A percentile compares a stretch with the other conserved stretches of the same genome.
These are phyloP conservation scores for Eucalyptus tenuipes DNA, from an alignment of 345 rosid species.

Conservation along the genomic window DNA sequence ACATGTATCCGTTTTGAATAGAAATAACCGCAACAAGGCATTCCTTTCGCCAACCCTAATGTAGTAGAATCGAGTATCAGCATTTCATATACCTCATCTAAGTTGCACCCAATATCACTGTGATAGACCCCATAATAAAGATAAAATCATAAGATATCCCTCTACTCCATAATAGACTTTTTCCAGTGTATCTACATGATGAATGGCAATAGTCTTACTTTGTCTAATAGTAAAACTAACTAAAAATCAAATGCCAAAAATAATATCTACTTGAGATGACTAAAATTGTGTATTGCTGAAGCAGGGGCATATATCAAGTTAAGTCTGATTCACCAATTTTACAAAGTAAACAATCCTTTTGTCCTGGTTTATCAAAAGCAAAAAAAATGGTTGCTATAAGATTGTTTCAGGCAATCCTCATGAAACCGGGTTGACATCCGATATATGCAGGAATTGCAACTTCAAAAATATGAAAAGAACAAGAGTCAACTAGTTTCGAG, in stretches of 20 bases:
- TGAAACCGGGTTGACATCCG: not conserved
- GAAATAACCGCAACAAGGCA: not conserved
- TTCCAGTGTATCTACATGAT: not conserved
- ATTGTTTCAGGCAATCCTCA: not conserved
- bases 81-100: not conserved
- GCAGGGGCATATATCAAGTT: not conserved
- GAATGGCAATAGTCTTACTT: not conserved
- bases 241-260: not conserved
- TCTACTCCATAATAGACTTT: not conserved
- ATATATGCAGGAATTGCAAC: not conserved
- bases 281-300: not conserved
- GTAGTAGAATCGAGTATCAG: not conserved
- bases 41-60: not conserved
- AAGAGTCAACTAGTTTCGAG: not conserved
- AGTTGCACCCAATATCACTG: not conserved
- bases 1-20: not conserved
- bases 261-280: not conserved
- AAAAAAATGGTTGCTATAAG: not conserved
- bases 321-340: not conserved
- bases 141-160: not conserved
- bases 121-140: not conserved
- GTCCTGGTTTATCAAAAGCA: not conserved
- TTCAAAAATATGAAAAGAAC: not conserved
- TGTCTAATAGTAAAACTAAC: not conserved
- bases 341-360: not conserved